Evolutionary conservation across 225 moss, liverwort and hornwort genomes (phyloP), one percentile per base, ranked within the genome.

Genomic region (Climacium dendroides): DNA sequence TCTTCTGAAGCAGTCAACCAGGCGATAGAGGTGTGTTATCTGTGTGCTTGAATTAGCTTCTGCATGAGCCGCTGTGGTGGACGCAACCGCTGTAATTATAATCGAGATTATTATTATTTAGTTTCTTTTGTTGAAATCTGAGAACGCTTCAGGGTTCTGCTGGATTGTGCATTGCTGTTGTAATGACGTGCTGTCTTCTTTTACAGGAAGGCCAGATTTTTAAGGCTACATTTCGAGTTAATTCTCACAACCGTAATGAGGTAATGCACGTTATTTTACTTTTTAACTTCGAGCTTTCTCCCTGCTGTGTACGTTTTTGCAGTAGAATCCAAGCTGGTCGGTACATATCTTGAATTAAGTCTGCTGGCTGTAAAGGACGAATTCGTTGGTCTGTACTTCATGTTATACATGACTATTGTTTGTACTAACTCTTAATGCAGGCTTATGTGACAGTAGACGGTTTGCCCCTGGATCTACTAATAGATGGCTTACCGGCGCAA

Each of bases 391-490:
- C 48, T 82, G 41, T 50, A 32, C 61, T 24, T 48, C 14, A 66
- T 82, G 22, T 78, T 79, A 47, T 25, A 34, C 13, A 28, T 79
- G 61, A 60, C 45, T 73, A 37, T 4, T 48, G 35, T 62, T 79
- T 43, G 25, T 8, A 52, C 60, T 80, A 74, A 61, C 53, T 84
- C 60, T 66, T 66, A 58, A 55, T 83, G 88, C 94, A 98, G 98
- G 98, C 96, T 13, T 98, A 98, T 82, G 98, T 98, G 74, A 95
- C 97, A 34, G 88, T 98, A 45, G 95, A 95, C n/a, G 95, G 96
- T 66, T 89, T 97, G 61, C 89, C 96, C 16, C 55, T 97, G 54
- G 98, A 98, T 89, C 88, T 98, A 60, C 94, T 97, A 71, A 94
- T 98, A 83, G 97, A 98, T 90, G 96, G 98, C 35, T 89, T 94